Evolutionary conservation across 352 stramenopile species (phyloP), one percentile per base, ranked within the genome.

Genomic region (Blastocystis sp.): DNA sequence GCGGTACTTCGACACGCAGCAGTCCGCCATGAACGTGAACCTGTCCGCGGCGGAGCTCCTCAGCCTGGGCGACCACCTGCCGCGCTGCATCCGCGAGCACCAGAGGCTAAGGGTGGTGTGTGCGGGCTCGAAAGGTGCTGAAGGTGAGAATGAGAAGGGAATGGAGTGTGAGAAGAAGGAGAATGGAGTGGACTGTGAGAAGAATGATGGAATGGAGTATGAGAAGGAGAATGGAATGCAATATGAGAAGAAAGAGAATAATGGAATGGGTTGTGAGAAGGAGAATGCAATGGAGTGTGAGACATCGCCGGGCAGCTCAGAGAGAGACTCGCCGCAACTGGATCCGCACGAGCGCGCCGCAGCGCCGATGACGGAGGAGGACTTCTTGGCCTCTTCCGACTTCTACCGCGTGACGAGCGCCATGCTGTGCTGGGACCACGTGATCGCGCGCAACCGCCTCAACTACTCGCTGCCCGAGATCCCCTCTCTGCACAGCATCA

Each of bases 381-480:
- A 17, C n/a, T 69, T 69, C 62, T 38, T 21, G 17, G 17, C 21
- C 7, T 38, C 17, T 45, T 19, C 64, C 40, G 7, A 54, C 6
- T 74, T 74, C 64, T 45, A 74, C 64, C 64, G 64, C 42, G 42
- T 74, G 34, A 9, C 34, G 64, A 54, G 42, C 21, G 64, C 43
- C 0, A 74, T 24, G 34, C 64, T 74, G 6, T 28, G 14, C n/a
- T 74, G 64, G 9, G 17, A 74, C 4, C 6, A 40, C 4, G 6
- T 74, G 6, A 74, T 74, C 42, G 17, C 24, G 40, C 19, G 43
- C 9, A 74, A 28, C 24, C 42, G 40, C 28, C 64, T 74, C 34
- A 74, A 74, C 64, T 74, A 74, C 42, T 17, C 43, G 34, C 64
- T 74, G 3, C 64, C 64, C 42, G 64, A 74, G 19, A 28, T 74